phyloP scores from a whole-genome alignment of 176 grass and related monocot genomes.

The Ensete glaucum region DNA sequence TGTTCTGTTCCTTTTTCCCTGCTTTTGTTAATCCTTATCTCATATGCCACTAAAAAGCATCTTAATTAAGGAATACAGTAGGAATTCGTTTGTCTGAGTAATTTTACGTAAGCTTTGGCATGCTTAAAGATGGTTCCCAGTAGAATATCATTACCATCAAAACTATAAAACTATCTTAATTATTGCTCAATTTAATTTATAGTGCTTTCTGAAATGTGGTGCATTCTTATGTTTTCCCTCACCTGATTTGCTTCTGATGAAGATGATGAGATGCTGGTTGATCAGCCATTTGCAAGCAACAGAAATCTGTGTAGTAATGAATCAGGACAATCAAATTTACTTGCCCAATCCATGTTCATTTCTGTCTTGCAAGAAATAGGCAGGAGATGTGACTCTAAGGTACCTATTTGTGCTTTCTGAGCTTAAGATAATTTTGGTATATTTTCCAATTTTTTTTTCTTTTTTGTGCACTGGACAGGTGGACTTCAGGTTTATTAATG shows the following conservation, averaged over 20 bases:
- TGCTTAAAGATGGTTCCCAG: background rate
- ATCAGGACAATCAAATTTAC: conserved; percentile 28
- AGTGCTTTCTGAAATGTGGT: background rate
- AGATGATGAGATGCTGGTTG: conserved; percentile 48
- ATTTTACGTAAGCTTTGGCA: background rate
- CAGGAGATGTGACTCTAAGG: conserved; percentile 55
- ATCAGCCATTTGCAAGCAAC: conserved; percentile 31
- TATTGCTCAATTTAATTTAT: background rate
- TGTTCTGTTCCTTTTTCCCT: background rate
- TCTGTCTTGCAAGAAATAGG: conserved; percentile 78
- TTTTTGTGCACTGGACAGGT: conserved; percentile 38
- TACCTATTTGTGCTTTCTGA: conserved; percentile 17
- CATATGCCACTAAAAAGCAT: background rate
- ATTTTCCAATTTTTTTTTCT: conserved; percentile 5
- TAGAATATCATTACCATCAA: no score
- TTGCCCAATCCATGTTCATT: conserved; percentile 43
- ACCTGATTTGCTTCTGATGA: conserved; percentile 25
- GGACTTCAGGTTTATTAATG: conserved; percentile 64
- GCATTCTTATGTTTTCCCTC: background rate
- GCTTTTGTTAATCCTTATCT: background rate
- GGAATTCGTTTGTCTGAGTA: background rate
- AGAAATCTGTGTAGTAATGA: conserved; percentile 41
- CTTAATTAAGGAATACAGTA: background rate
- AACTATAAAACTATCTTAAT: no score
- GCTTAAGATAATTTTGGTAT: conserved; percentile 6